phyloP scores from a whole-genome alignment of 805 yeast species.

The Candida suzukii region DNA sequence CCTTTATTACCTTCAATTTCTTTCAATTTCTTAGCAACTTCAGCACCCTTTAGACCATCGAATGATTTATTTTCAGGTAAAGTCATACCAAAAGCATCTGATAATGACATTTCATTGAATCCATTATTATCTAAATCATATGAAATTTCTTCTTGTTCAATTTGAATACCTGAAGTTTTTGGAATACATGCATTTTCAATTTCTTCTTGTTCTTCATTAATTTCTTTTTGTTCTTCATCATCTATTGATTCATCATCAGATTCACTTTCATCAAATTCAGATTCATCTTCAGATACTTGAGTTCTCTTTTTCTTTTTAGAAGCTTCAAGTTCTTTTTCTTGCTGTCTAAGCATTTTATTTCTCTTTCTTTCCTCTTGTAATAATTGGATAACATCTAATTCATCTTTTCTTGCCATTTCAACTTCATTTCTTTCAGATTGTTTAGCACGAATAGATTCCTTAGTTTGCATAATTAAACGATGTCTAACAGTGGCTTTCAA shows the following conservation, averaged over 20 bases:
- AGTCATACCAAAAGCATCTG: conserved; percentile 18
- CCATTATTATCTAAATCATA: conserved; percentile 13
- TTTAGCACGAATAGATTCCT: conserved; percentile 3
- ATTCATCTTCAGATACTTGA: conserved; percentile 19
- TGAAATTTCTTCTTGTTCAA: conserved; percentile 12
- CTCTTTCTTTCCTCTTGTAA: conserved; percentile 16
- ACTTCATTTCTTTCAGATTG: conserved; percentile 7
- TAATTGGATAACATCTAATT: conserved; percentile 11
- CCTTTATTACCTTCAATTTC: conserved; percentile 4
- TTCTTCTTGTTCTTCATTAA: conserved; percentile 10
- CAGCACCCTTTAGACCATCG: conserved; percentile 11
- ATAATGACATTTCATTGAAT: conserved; percentile 16
- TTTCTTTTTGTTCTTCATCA: conserved; percentile 12
- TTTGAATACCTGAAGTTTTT: neutral
- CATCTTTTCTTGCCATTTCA: conserved; percentile 3
- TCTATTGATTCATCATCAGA: conserved; percentile 24
- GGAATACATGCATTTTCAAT: conserved; percentile 5
- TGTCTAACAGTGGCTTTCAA: conserved; percentile 1
- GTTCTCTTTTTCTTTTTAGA: conserved; percentile 9
- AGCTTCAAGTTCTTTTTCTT: conserved; percentile 8
- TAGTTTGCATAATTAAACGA: neutral
- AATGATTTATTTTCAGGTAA: conserved; percentile 13
- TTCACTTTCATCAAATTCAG: conserved; percentile 5
- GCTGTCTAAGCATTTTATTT: conserved; percentile 7
- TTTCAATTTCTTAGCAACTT: conserved; percentile 13